phyloP scores from a whole-genome alignment of 768 basidiomycete species.

The Mycena indigotica region DNA sequence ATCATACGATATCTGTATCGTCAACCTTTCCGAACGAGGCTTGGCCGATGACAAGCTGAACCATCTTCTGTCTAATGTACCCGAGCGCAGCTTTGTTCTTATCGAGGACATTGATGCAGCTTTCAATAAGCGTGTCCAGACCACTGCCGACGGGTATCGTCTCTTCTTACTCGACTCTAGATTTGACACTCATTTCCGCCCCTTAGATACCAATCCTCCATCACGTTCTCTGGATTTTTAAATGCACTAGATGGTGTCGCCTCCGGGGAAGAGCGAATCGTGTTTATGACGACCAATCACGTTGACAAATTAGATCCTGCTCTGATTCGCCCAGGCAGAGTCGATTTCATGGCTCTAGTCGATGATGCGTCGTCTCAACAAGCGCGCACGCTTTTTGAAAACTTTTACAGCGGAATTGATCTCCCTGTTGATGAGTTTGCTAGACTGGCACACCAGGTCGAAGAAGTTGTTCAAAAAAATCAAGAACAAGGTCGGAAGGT shows the following conservation, averaged over 20 bases:
- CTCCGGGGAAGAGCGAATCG: slow-evolving; percentile 95
- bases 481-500: slow-evolving; percentile 57
- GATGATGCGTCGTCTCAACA: slow-evolving; percentile 87
- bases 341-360: slow-evolving; percentile 82
- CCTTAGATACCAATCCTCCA: slow-evolving; percentile 86
- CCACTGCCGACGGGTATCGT: slow-evolving; percentile 84
- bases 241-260: slow-evolving; percentile 98
- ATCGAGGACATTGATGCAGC: slow-evolving; percentile 98
- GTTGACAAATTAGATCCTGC: slow-evolving; percentile 87
- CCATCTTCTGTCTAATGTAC: slow-evolving; percentile 88
- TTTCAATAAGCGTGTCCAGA: slow-evolving; percentile 90
- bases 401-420: slow-evolving; percentile 70
- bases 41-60: slow-evolving; percentile 96
- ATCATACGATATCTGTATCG: slow-evolving; percentile 92
- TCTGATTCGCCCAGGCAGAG: slow-evolving; percentile 92
- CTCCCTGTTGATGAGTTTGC: slow-evolving; percentile 39
- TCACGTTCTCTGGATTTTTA: slow-evolving; percentile 96
- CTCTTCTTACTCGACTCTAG: background rate
- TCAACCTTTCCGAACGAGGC: slow-evolving; percentile 95
- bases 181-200: slow-evolving; percentile 6
- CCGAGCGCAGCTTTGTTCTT: slow-evolving; percentile 90
- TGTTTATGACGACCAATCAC: slow-evolving; percentile 99
- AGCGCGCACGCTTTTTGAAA: slow-evolving; percentile 73
- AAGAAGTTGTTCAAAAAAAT: slow-evolving; percentile 55
- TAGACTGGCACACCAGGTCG: slow-evolving; percentile 53